Evolutionary conservation across 306 rosid species (phyloP).

Genomic region (Quercus variabilis): DNA sequence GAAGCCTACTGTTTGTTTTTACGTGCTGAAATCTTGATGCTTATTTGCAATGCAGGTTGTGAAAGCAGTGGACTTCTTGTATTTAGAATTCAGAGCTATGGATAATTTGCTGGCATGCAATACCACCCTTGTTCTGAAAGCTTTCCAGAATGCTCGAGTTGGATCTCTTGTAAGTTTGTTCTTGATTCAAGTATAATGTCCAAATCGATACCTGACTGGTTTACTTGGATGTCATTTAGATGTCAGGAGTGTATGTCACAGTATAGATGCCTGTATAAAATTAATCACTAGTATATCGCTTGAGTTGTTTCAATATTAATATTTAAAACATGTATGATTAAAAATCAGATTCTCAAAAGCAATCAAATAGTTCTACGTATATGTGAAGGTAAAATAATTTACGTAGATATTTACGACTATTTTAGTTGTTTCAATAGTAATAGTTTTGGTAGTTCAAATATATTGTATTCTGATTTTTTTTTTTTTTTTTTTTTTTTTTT

Average conservation of each 20-base stretch:
- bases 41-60: constrained; percentile 56
- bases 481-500: no score
- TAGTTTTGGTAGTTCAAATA: no score
- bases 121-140: constrained; percentile 66
- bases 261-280: no score
- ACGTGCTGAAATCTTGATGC: constrained; percentile 2
- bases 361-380: no score
- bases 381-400: no score
- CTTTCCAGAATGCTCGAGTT: constrained; percentile 78
- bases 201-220: background rate
- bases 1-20: background rate
- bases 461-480: no score
- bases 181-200: background rate
- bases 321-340: no score
- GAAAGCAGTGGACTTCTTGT: constrained; percentile 66
- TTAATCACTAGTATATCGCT: no score
- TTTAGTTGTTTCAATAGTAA: no score
- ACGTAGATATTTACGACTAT: no score
- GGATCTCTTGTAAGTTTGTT: constrained; percentile 72
- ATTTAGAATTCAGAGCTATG: constrained; percentile 73
- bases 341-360: no score
- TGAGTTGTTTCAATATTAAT: no score
- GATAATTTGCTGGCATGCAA: constrained; percentile 83
- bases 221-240: background rate
- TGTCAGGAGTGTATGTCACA: background rate